phyloP scores from a whole-genome alignment of 2,329 filamentous ascomycete species.

The Albifimbria verrucaria region DNA sequence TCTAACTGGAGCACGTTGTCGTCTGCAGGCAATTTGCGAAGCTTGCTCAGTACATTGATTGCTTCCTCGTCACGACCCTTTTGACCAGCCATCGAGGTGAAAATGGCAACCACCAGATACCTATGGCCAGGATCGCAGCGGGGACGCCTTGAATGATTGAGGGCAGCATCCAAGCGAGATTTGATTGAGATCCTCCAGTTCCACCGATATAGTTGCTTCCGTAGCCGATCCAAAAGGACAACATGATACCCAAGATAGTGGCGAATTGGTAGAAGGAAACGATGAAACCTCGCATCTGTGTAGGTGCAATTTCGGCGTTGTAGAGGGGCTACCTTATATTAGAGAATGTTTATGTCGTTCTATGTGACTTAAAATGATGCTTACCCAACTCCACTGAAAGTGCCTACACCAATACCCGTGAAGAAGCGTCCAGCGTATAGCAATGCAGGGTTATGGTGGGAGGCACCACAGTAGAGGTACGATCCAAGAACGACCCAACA shows the following conservation, averaged over 20 bases:
- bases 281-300: slow-evolving; percentile 64
- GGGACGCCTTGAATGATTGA: slow-evolving; percentile 42
- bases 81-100: slow-evolving; percentile 74
- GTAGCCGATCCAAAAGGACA: slow-evolving; percentile 45
- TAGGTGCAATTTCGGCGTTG: slow-evolving; percentile 52
- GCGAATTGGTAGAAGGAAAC: slow-evolving; percentile 64
- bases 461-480: slow-evolving; percentile 42
- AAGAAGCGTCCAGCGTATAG: slow-evolving; percentile 48
- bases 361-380: background rate
- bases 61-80: slow-evolving; percentile 69
- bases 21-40: slow-evolving; percentile 59
- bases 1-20: slow-evolving; percentile 70
- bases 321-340: slow-evolving; percentile 35
- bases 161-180: slow-evolving; percentile 42
- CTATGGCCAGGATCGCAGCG: slow-evolving; percentile 54
- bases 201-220: slow-evolving; percentile 46
- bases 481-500: slow-evolving; percentile 42
- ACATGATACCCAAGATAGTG: slow-evolving; percentile 55
- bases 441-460: slow-evolving; percentile 31
- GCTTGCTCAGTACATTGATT: slow-evolving; percentile 46
- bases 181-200: slow-evolving; percentile 36
- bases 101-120: slow-evolving; percentile 79
- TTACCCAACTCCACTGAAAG: slow-evolving; percentile 37
- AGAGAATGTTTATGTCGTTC: background rate
- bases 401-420: slow-evolving; percentile 46